Conservation (phyloP, 2,329 filamentous ascomycete species). For the Cladophialophora immunda region DNA sequence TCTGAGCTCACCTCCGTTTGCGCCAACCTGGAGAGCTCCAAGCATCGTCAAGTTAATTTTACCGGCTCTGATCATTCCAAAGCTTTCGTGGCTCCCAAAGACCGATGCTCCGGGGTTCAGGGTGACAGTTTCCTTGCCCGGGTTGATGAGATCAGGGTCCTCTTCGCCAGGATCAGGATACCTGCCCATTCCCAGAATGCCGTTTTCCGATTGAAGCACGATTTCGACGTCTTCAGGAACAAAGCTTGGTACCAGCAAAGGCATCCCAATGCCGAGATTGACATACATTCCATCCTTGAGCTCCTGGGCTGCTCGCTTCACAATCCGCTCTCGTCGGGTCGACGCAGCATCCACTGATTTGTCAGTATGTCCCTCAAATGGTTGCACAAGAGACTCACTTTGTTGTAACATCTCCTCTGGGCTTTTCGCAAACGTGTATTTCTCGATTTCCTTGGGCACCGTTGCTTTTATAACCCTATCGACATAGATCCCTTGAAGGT, state of each 20-base stretch:
- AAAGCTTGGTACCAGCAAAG: neutral
- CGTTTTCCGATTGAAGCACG: neutral
- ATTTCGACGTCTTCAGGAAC: neutral
- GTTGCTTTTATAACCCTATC: conserved; percentile 11
- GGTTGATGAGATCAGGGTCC: neutral
- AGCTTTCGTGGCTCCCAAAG: neutral
- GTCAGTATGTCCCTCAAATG: neutral
- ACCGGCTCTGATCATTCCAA: neutral
- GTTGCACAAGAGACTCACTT: neutral
- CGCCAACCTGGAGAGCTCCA: neutral
- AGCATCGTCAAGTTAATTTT: neutral
- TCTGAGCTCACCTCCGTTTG: neutral
- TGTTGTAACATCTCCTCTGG: neutral
- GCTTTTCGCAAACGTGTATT: neutral
- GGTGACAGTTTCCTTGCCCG: neutral
- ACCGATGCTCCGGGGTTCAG: neutral
- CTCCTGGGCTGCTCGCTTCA: neutral
- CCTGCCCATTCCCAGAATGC: neutral
- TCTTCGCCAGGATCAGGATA: neutral
- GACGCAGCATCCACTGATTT: neutral
- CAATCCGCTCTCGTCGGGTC: neutral
- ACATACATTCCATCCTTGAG: neutral
- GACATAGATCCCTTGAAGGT: conserved; percentile 14
- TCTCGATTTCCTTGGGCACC: conserved; percentile 16
- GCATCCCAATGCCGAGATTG: neutral